Percentiles rank a stretch among this genome's conserved stretches.
Conservation (phyloP, 345 rosid genomes). For the Aquilaria malaccensis region DNA sequence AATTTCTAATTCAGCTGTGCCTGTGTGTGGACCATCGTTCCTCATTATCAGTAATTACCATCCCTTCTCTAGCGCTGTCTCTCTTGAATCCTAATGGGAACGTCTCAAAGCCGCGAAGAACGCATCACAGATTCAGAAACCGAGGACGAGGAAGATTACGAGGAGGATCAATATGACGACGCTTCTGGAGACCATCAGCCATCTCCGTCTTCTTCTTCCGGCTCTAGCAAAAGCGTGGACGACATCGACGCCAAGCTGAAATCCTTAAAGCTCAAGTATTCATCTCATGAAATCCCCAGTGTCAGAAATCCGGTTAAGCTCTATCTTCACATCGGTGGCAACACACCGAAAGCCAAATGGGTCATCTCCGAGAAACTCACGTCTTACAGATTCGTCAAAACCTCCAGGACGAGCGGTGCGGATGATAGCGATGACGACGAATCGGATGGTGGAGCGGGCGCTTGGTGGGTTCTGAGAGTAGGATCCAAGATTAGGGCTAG, state of each 20-base stretch:
- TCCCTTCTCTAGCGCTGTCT: background rate
- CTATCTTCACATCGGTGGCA: conserved; percentile 75
- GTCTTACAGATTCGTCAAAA: conserved; percentile 43
- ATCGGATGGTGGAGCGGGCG: conserved; percentile 24
- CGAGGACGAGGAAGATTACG: conserved; percentile 30
- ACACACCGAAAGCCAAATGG: conserved; percentile 86
- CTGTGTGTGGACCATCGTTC: background rate
- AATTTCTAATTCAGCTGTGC: background rate
- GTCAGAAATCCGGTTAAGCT: conserved; percentile 62
- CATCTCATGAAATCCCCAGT: conserved; percentile 20
- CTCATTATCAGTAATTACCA: background rate
- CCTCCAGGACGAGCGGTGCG: conserved; percentile 19
- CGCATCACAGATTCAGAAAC: conserved; percentile 37
- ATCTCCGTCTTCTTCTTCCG: conserved; percentile 26
- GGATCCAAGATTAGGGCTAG: conserved; percentile 58
- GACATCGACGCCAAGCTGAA: conserved; percentile 57
- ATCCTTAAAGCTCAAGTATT: conserved; percentile 54
- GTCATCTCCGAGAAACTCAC: conserved; percentile 49
- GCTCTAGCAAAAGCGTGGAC: conserved; percentile 21
- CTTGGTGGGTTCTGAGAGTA: conserved; percentile 60
- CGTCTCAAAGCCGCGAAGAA: conserved; percentile 67
- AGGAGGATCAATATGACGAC: conserved; percentile 29
- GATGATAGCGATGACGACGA: conserved; percentile 33
- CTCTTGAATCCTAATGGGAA: conserved; percentile 35
- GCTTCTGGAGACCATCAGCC: conserved; percentile 8